Base-by-base conservation (phyloP, 495 filamentous ascomycete genomes). In the Thermothielavioides terrestris region DNA sequence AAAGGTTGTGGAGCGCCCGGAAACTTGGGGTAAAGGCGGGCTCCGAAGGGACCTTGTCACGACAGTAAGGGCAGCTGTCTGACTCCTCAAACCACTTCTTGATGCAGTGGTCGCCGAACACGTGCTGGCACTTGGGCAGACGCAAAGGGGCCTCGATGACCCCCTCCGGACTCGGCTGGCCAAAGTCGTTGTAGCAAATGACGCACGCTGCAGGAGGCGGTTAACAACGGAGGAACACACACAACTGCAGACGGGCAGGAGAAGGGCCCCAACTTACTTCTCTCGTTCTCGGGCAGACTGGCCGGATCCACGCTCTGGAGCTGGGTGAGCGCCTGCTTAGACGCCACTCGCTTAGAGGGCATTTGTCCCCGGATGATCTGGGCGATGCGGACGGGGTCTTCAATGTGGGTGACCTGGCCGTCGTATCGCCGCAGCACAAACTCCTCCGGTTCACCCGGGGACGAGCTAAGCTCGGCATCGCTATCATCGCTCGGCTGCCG, bases 41-140 rank as follows among this genome's bases (percentile, higher is more conserved):
- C 42, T 79, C 74, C 14, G 77, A 77, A 12, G 67, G 75, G 10
- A 80, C 65, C 47, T 77, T 77, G 49, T 78, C 73, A 12, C 77
- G 68, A 46, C 77, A 81, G 53, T 78, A 77, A 0, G 77, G 77
- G 54, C 77, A 81, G 46, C 68, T 79, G 51, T 77, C 74, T 1
- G 75, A 73, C 43, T 81, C 77, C 37, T 77, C 64, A 42, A 80
- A 73, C 77, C 77, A 81, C 53, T 76, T 78, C 57, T 77, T 78
- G 55, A 81, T 78, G 60, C 77, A 81, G 41, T 73, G 69, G 41
- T 78, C 72, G 17, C 77, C 77, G 52, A 81, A 81, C 7, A 81
- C 57, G 52, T 81, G 77, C 56, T 77, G 77, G 65, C 77, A 80
- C 46, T 70, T 73, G 11, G 77, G 76, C 23, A 80, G 61, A 5